Percentiles rank a stretch among this genome's conserved stretches.
Evolutionary conservation across 306 rosid genomes (phyloP).

Genomic region (Nissolia schottii): DNA sequence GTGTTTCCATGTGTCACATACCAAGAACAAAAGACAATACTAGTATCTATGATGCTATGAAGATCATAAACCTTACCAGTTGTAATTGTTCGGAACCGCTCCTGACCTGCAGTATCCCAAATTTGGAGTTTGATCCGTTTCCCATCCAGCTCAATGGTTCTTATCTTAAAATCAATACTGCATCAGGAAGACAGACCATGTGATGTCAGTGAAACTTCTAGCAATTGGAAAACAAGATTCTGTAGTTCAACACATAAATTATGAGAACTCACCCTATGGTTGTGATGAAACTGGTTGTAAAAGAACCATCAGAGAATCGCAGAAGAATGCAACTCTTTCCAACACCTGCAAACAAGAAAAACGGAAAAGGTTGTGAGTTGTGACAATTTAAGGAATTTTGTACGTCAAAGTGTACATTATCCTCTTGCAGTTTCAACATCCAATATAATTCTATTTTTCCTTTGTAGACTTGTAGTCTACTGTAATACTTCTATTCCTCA

Average conservation of each 20-base stretch:
- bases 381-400: not conserved
- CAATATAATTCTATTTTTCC: not conserved
- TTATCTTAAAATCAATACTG: constrained; percentile 91
- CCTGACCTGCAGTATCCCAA: constrained; percentile 99
- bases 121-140: constrained; percentile 91
- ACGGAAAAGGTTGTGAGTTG: not conserved
- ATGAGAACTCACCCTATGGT: constrained; percentile 75
- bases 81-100: constrained; percentile 92
- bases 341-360: constrained; percentile 62
- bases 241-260: constrained; percentile 1
- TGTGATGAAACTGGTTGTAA: constrained; percentile 91
- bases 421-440: not conserved
- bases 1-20: not conserved
- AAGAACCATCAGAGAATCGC: constrained; percentile 95
- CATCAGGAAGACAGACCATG: constrained; percentile 30
- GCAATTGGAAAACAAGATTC: not conserved
- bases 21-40: constrained; percentile 7
- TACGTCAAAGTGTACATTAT: not conserved
- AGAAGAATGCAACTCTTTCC: constrained; percentile 98
- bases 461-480: not conserved
- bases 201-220: constrained; percentile 17
- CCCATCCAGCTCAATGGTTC: constrained; percentile 92
- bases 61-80: constrained; percentile 52
- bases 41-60: not conserved
- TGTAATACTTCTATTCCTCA: not conserved